phyloP scores from a whole-genome alignment of 164 flowering plant species.

The Akebia trifoliata region DNA sequence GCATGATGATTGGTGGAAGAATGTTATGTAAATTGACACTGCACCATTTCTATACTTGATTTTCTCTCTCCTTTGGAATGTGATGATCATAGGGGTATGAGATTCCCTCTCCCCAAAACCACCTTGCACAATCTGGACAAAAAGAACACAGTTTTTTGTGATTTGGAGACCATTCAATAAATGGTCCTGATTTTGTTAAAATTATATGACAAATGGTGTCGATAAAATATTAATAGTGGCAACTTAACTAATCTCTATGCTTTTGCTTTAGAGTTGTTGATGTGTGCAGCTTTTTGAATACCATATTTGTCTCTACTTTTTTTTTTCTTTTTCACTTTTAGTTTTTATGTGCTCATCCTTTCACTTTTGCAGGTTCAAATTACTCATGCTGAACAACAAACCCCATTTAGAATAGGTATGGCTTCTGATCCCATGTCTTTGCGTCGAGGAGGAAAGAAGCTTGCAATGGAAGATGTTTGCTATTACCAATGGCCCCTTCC shows the following conservation, averaged over 20 bases:
- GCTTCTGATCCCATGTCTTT: constrained; percentile 95
- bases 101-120: too few relatives aligned
- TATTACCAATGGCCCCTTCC: constrained; percentile 89
- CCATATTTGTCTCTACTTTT: too few relatives aligned
- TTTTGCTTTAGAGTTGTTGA: too few relatives aligned
- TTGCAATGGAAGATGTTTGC: constrained; percentile 96
- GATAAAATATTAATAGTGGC: background rate
- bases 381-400: constrained; percentile 30
- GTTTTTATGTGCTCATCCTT: background rate
- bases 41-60: background rate
- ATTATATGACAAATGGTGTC: too few relatives aligned
- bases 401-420: constrained; percentile 78
- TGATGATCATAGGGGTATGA: background rate
- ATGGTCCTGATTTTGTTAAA: background rate
- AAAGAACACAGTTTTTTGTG: too few relatives aligned
- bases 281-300: constrained; percentile 2
- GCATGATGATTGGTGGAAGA: background rate
- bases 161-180: background rate
- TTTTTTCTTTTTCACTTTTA: too few relatives aligned
- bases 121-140: background rate
- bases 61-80: background rate
- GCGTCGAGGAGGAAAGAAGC: constrained; percentile 87
- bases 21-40: background rate
- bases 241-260: background rate
- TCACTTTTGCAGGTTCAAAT: constrained; percentile 61